Evolutionary conservation across 2,329 filamentous ascomycete genomes (phyloP), one percentile per base, ranked within the genome.

Genomic region (Thelonectria rubi): DNA sequence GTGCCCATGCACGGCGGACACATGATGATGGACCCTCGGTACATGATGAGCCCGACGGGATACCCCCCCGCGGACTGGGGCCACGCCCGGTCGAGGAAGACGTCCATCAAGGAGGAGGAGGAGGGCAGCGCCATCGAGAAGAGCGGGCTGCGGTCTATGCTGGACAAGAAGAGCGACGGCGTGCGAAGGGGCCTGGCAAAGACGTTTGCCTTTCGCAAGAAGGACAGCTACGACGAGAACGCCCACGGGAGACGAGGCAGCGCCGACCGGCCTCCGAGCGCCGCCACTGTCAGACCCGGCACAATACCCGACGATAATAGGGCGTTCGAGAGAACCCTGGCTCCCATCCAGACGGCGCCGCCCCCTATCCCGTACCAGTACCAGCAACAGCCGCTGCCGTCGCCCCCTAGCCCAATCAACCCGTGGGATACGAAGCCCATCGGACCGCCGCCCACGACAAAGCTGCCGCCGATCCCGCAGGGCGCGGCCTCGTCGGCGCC

Each of bases 131-230:
- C 80, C 7, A 85, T 87, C 51, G 84, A 86, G 67, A 84, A 82
- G 66, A 86, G 83, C 2, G 82, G 82, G 0, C 75, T 87, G 50
- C 77, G 85, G 47, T 81, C 75, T 46, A 79, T 78, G 20, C 75
- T 87, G 49, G 85, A 87, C 65, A 84, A 82, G 73, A 84, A 79
- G 67, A 87, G 84, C 66, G 83, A 85, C n/a, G 80, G 78, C 21
- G 80, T 86, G 18, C 77, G 84, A 39, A 82, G 81, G 48, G 83
- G 83, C 0, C 73, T 87, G 2, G 82, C 80, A 12, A 85, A 85
- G 60, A 82, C 82, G 0, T 86, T 86, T 64, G 75, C 78, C 0
- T 85, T 86, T 63, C 79, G 81, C 11, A 75, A 73, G 51, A 82
- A 80, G 69, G 83, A 82, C 68, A 80, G 80, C 59, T 79, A 81